Base-by-base conservation (phyloP, 2,329 filamentous ascomycete genomes). In the Colletotrichum spinosum region DNA sequence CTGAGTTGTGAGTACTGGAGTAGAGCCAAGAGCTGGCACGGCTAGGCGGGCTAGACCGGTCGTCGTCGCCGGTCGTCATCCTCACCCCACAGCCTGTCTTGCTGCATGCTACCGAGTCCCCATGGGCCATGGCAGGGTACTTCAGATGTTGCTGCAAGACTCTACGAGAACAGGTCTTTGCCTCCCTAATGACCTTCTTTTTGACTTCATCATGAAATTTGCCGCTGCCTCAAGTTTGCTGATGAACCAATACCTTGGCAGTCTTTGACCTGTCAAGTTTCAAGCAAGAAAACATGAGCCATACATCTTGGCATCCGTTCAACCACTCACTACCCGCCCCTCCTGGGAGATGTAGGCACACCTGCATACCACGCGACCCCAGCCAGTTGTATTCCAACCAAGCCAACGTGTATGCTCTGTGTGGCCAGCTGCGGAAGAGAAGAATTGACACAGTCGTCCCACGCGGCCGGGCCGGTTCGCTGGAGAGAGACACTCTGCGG, bases 21-120 rank as follows among this genome's bases (percentile, higher is more conserved):
- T 33, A 52, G 8, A 12, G 42, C 55, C 48, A 53, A 49, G 37
- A 53, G 11, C 38, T 33, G 44, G 37, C n/a, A 17, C n/a, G 34
- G 25, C 9, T 42, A 13, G 51, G 35, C 25, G 15, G 25, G 62
- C 57, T 51, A 38, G 38, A 48, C 25, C 25, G 25, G 25, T 25
- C 25, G 25, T 25, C 25, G 5, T 25, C 25, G 56, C 41, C 46
- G 61, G 42, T 49, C 48, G 25, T 65, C 52, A 49, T 65, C 25
- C 48, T 62, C 58, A 57, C 46, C 48, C 58, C 58, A 65, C 56
- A 52, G 44, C 1, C 33, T 61, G 41, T 51, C 45, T 2, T 17
- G 25, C 55, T n/a, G 33, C 45, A 45, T 39, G 15, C 5, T 34
- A 5, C 11, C 25, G 15, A 33, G 8, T 6, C 37, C 17, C 15